Evolutionary conservation across 2,329 filamentous ascomycete genomes (phyloP).

Genomic region (Pseudopithomyces maydicus): DNA sequence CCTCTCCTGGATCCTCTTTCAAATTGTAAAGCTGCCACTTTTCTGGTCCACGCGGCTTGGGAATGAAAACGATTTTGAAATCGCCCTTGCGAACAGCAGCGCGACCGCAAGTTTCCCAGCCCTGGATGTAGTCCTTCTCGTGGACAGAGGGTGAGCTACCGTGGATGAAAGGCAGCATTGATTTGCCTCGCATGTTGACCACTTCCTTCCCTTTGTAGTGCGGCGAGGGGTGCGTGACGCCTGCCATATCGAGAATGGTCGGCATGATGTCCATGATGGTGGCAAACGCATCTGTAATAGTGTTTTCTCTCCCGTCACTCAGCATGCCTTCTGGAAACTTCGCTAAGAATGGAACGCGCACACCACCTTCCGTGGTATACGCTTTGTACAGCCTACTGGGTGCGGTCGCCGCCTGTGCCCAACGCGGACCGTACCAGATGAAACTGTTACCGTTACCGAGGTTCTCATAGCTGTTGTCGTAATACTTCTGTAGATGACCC

Average conservation of each 20-base stretch:
- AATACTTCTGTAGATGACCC: slow-evolving; percentile 61
- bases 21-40: slow-evolving; percentile 65
- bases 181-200: slow-evolving; percentile 57
- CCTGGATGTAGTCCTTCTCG: slow-evolving; percentile 57
- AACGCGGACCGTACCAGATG: slow-evolving; percentile 65
- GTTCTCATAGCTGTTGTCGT: slow-evolving; percentile 63
- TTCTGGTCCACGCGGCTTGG: slow-evolving; percentile 60
- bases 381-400: slow-evolving; percentile 56
- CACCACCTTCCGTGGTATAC: slow-evolving; percentile 54
- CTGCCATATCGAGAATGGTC: slow-evolving; percentile 55
- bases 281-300: slow-evolving; percentile 46
- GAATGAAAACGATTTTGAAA: slow-evolving; percentile 65
- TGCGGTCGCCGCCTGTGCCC: slow-evolving; percentile 61
- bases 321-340: slow-evolving; percentile 31
- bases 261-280: slow-evolving; percentile 51
- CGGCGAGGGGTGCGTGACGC: slow-evolving; percentile 58
- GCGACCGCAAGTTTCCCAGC: slow-evolving; percentile 62
- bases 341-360: slow-evolving; percentile 59
- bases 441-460: slow-evolving; percentile 63
- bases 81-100: slow-evolving; percentile 61
- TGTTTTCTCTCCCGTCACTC: slow-evolving; percentile 18
- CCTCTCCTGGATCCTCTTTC: slow-evolving; percentile 57
- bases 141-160: slow-evolving; percentile 49
- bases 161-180: slow-evolving; percentile 52
- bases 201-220: slow-evolving; percentile 57